Percentiles rank a stretch among this genome's conserved stretches.
These are phyloP conservation scores for Penicillium salamii DNA, from an alignment of 495 filamentous ascomycete species.

Conservation along the genomic window DNA sequence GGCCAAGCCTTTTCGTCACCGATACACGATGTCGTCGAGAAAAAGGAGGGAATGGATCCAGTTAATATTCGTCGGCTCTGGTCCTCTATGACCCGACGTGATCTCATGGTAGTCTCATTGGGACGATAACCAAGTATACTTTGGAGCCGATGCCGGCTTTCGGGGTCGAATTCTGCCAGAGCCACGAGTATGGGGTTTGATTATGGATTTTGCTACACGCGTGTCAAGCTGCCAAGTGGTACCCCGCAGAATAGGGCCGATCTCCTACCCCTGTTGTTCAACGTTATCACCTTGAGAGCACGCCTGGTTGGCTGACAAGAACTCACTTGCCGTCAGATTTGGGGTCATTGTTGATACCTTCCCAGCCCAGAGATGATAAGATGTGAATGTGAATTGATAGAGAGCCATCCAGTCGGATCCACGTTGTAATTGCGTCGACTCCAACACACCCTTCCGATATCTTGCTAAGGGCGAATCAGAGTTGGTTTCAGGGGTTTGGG, in stretches of 20 bases:
- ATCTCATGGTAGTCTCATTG: too few species aligned
- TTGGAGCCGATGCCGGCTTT: not conserved
- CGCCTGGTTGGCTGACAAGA: not conserved
- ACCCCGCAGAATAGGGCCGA: not conserved
- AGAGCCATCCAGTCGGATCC: not conserved
- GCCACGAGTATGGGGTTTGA: not conserved
- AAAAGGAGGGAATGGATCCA: too few species aligned
- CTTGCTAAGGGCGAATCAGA: not conserved
- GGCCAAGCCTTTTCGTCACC: too few species aligned
- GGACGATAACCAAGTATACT: too few species aligned
- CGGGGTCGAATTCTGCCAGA: not conserved
- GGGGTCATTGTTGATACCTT: not conserved
- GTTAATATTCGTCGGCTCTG: too few species aligned
- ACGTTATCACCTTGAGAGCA: not conserved
- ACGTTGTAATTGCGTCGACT: not conserved
- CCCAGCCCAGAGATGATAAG: not conserved
- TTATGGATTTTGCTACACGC: not conserved
- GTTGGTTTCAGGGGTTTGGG: not conserved
- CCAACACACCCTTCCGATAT: not conserved
- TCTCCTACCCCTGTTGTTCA: not conserved
- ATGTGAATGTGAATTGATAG: not conserved
- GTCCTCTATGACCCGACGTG: too few species aligned
- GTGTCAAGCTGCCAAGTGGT: not conserved
- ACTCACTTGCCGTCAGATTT: not conserved
- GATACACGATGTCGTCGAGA: too few species aligned